Base-by-base conservation (phyloP, 106 monocot genomes). In the Allium sativum region DNA sequence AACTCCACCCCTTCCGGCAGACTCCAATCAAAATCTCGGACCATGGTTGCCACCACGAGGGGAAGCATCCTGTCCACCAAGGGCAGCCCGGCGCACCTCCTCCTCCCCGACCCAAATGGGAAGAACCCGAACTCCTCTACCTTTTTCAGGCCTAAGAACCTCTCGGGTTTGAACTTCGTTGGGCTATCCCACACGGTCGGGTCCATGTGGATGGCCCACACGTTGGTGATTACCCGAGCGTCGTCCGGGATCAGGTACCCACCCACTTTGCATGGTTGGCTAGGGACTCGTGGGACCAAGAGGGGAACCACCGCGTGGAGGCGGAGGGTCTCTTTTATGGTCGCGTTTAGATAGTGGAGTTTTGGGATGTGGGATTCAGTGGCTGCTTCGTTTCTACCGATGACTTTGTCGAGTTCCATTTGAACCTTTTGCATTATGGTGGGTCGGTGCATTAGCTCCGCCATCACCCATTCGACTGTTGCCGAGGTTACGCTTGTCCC, bases 171-270 rank as follows among this genome's bases (percentile, higher is more conserved):
- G 44, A 81, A 81, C 59, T 61, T 65, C 0, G 21, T 2, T 7
- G 81, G 76, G 3, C 52, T 31, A 0, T 68, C 62, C 80, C 80
- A 81, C 12, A 69, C 55, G 2, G 59, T 42, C 4, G 76, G 48
- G 69, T 76, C 69, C 44, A 46, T 73, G n/a, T 62, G 56, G 43
- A 78, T 73, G n/a, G 78, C 78, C 78, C 73, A 78, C 63, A 69
- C 61, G 57, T 78, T 78, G n/a, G 69, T 56, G 50, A 78, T 44
- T 4, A 73, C 73, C 1, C 61, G 44, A n/a, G 69, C 69, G 15
- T 58, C 73, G 7, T 68, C 58, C 4, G 78, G 78, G 31, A 78
- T 50, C 40, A 68, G 48, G 21, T 64, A 62, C 43, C 78, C 78
- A 31, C 68, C 69, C 14, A 78, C 58, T 15, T 51, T 40, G 31